Evolutionary conservation across 202 grass and related monocot genomes (phyloP), one percentile per base, ranked within the genome.

Genomic region (Brachypodium distachyon): DNA sequence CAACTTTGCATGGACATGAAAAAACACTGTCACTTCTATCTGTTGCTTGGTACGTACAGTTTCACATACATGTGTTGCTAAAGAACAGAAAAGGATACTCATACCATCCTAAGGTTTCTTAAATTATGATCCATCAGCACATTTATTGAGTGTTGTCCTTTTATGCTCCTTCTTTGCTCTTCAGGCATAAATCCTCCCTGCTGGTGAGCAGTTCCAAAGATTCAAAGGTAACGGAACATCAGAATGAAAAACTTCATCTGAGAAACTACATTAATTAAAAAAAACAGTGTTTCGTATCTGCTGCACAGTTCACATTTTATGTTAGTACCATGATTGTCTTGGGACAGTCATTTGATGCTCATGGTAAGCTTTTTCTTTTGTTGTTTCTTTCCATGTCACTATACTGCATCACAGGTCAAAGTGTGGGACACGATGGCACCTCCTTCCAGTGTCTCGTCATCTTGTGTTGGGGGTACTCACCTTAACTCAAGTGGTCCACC

Each of bases 191-290:
- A 76, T 41, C 88, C 14, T 94, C 91, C 42, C 84, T 97, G 37
- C 66, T 97, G 82, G 85, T 92, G 58, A 94, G 94, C 86, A 70
- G 88, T 61, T 97, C 94, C 57, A 94, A 88, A 90, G 91, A 97
- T 81, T 90, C 86, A 48, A 97, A 86, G 88, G 94, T 97, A 93
- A 76, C 29, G 9, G 18, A 25, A 17, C 70, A 57, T 34, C 14
- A 0, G 51, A 1, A 36, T 3, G 16, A 33, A 63, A 47, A 72
- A 46, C 43, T 80, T 37, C 13, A 9, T 64, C 39, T 67, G 28
- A 53, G n/a, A 36, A 48, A 34, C 44, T 57, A n/a, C 18, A 82
- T 23, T 74, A 43, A 50, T 3, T n/a, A 51, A 41, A 49, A 73
- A 40, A 43, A 13, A 13, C 17, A 22, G 25, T 51, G 26, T 28